Evolutionary conservation across 2,329 filamentous ascomycete species (phyloP), one percentile per base, ranked within the genome.

Genomic region (Cadophora sp.): DNA sequence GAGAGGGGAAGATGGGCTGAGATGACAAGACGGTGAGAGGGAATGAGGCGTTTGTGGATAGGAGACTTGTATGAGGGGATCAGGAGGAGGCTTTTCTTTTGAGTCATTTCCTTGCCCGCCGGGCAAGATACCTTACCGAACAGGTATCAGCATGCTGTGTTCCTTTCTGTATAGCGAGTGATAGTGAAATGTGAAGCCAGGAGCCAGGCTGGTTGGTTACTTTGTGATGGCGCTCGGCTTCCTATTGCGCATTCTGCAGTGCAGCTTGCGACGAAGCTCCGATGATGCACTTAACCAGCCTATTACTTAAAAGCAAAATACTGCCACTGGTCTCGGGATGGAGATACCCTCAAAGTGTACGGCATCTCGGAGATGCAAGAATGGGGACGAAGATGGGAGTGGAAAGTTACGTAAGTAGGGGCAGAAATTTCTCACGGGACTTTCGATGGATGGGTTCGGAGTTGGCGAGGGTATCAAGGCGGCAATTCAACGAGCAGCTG

Each of bases 101-200:
- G 37, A 43, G 14, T 43, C 6, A 31, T 7, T 29, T n/a, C 43
- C 46, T 59, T 60, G 64, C 43, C 55, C 64, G 64, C 31, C 64
- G 64, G 64, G 24, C 64, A 65, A 61, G 51, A 31, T 6, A 50
- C 24, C 59, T 62, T 62, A 24, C 27, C 26, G n/a, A 27, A 43
- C 34, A 24, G n/a, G 34, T 26, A 5, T 59, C 27, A 59, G 29
- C 12, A n/a, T 37, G 56, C n/a, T 19, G 19, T 37, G 29, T 50
- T 24, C 7, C 46, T 9, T 50, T 24, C 11, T 11, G 11, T 34
- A 5, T 11, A 22, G 48, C 48, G n/a, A n/a, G n/a, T n/a, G n/a
- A n/a, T n/a, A 50, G 48, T 50, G 11, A 50, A 24, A 50, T n/a
- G n/a, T 50, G 2, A 11, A 34, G 31, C 31, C 31, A 34, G 31